Percentiles rank a stretch among this genome's conserved stretches.
These are phyloP conservation scores for Cyberlindnera xishuangbannaensis DNA, from an alignment of 805 yeast species.

Conservation along the genomic window DNA sequence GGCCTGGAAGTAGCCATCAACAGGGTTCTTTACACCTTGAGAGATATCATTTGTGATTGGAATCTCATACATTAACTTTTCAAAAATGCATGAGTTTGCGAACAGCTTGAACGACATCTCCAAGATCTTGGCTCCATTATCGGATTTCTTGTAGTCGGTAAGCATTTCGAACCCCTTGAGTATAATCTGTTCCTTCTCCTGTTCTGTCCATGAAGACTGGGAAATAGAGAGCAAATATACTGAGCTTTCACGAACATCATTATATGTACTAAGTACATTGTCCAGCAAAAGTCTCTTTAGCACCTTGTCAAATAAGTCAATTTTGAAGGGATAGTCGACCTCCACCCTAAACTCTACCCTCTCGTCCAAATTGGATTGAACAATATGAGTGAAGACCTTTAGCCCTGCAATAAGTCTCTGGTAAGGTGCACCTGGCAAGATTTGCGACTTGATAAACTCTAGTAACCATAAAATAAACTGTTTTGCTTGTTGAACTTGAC, in stretches of 20 bases:
- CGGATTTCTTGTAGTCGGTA: slow-evolving; percentile 56
- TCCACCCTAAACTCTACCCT: slow-evolving; percentile 37
- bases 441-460: slow-evolving; percentile 30
- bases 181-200: slow-evolving; percentile 13
- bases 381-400: slow-evolving; percentile 39
- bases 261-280: slow-evolving; percentile 63
- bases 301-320: slow-evolving; percentile 35
- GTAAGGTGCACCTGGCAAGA: slow-evolving; percentile 54
- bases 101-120: slow-evolving; percentile 40
- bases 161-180: slow-evolving; percentile 30
- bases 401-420: slow-evolving; percentile 46
- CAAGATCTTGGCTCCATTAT: slow-evolving; percentile 69
- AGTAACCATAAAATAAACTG: slow-evolving; percentile 38
- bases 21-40: slow-evolving; percentile 42
- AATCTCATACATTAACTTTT: slow-evolving; percentile 30
- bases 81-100: slow-evolving; percentile 29
- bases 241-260: slow-evolving; percentile 61
- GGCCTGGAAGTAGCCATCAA: slow-evolving; percentile 70
- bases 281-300: slow-evolving; percentile 49
- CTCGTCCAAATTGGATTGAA: slow-evolving; percentile 52
- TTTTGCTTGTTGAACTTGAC: slow-evolving; percentile 29
- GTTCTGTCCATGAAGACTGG: slow-evolving; percentile 8
- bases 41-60: slow-evolving; percentile 31
- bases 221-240: slow-evolving; percentile 36
- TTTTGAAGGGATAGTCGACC: slow-evolving; percentile 42